phyloP scores from a whole-genome alignment of 176 grass and related monocot genomes.

The Oryza glaberrima region DNA sequence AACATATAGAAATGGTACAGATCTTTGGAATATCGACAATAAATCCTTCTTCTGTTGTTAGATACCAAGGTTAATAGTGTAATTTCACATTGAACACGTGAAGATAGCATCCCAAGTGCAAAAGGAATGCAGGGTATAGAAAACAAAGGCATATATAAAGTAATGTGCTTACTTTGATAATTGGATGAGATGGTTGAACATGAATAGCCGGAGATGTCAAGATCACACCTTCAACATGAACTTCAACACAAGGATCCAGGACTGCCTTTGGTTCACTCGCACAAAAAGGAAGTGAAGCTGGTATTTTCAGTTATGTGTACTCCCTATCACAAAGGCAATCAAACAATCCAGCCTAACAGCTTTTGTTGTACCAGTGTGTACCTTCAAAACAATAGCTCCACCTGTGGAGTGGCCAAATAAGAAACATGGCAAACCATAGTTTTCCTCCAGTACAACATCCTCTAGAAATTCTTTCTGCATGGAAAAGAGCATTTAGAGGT shows the following conservation, averaged over 20 bases:
- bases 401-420: constrained; percentile 95
- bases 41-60: not conserved
- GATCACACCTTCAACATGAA: constrained; percentile 69
- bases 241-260: constrained; percentile 70
- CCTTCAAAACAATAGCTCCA: constrained; percentile 95
- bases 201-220: constrained; percentile 87
- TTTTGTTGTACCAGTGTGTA: constrained; percentile 36
- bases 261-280: constrained; percentile 61
- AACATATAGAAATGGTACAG: constrained; percentile 20
- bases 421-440: constrained; percentile 69
- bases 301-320: not conserved
- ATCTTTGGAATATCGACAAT: not conserved
- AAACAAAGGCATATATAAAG: constrained; percentile 1
- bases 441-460: constrained; percentile 69
- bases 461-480: constrained; percentile 82
- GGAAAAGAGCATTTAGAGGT: constrained; percentile 9
- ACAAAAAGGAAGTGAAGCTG: constrained; percentile 21
- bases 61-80: not conserved
- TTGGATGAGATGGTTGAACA: constrained; percentile 83
- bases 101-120: not conserved
- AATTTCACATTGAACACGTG: constrained; percentile 1
- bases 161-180: constrained; percentile 65
- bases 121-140: not conserved
- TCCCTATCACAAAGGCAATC: constrained; percentile 11
- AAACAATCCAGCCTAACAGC: constrained; percentile 1